Evolutionary conservation across 179 eudicot genomes (phyloP), one percentile per base, ranked within the genome.

Genomic region (Carnegiea gigantea): DNA sequence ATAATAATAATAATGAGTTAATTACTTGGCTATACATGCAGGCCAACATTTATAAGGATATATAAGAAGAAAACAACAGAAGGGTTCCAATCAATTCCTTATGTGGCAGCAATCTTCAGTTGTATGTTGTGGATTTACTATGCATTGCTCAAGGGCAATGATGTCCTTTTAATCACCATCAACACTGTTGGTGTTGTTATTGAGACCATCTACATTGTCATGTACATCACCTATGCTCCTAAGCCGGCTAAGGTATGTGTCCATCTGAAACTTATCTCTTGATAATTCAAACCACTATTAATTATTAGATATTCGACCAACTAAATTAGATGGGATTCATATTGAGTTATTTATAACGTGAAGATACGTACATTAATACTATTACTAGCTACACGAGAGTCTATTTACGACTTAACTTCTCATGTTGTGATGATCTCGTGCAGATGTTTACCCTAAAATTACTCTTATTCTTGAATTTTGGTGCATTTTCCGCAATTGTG

Each of bases 401-500:
- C 20, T 54, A 54, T 14, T 48, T 48, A 9, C 1, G 13, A 48
- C 51, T 48, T 48, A 48, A 48, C 12, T 48, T 48, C 15, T 0
- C 15, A 11, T 48, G 0, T 51, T 9, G 20, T 51, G 57, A 57
- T 64, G 33, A 14, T 21, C 36, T 77, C 28, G 73, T 77, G 85
- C 91, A 93, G 97, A 78, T 88, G 38, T 48, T 78, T 6, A 90
- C 98, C 14, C 30, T 89, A 62, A 90, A 86, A 79, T 78, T 92
- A n/a, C 84, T 91, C 26, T 8, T 89, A 68, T 78, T 90, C 30
- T 70, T 94, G 83, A 85, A 88, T 85, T 72, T 94, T 18, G 88
- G 87, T 28, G 95, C 88, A 11, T 91, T 91, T 82, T 86, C 87
- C 1, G 65, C 80, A 18, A 85, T 94, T 14, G 80, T 88, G 12